Evolutionary conservation across 2,329 filamentous ascomycete genomes (phyloP).

Genomic region (Penicillium sp.): DNA sequence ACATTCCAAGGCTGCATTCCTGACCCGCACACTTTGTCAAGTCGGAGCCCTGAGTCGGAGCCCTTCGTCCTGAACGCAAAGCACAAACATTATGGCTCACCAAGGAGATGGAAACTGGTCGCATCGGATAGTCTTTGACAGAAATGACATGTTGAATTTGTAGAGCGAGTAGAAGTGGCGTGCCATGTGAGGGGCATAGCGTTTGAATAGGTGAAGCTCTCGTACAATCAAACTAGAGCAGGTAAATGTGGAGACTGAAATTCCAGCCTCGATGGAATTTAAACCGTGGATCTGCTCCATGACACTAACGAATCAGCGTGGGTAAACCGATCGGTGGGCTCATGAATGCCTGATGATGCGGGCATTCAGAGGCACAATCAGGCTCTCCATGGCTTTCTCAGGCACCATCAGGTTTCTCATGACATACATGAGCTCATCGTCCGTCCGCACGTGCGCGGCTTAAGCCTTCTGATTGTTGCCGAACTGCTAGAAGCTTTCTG

Average conservation of each 20-base stretch:
- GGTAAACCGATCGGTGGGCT: background rate
- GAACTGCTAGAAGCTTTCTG: background rate
- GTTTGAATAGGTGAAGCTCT: too few species aligned
- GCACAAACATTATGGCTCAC: too few species aligned
- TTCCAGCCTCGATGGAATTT: constrained; percentile 8
- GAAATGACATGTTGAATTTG: too few species aligned
- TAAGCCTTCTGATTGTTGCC: constrained; percentile 8
- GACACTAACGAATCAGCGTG: constrained; percentile 2
- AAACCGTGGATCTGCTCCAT: constrained; percentile 2
- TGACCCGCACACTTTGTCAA: constrained; percentile 6
- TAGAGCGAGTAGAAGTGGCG: too few species aligned
- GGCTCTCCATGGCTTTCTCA: constrained; percentile 1
- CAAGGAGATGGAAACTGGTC: too few species aligned
- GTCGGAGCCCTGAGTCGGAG: background rate
- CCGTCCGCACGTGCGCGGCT: constrained; percentile 16
- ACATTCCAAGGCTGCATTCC: constrained; percentile 17
- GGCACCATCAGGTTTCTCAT: background rate
- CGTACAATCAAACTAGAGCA: background rate
- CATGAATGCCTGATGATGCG: background rate
- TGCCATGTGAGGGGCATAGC: too few species aligned
- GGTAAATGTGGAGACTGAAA: background rate
- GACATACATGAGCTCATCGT: constrained; percentile 14
- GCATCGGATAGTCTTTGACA: too few species aligned
- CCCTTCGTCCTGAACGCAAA: too few species aligned
- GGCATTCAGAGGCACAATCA: background rate